Conservation (phyloP, 225 moss, liverwort and hornwort species). For the Physcomitrium patens region DNA sequence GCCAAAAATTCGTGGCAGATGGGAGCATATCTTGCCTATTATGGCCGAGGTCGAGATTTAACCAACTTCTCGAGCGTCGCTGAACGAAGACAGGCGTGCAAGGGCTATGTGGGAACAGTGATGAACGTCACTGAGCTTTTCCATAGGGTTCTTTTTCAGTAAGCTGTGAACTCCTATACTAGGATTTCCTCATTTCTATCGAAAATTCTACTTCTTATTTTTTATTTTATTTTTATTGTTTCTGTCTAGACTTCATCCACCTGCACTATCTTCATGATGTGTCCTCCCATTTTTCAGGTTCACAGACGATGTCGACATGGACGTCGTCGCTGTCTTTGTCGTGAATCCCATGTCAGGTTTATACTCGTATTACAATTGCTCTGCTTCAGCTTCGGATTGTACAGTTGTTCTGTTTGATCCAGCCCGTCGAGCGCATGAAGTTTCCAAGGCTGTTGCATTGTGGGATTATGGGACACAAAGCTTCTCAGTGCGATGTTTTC, state of each 20-base stretch:
- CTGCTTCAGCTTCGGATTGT: slow-evolving; percentile 21
- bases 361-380: slow-evolving; percentile 48
- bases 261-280: not conserved
- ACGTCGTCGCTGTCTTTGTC: slow-evolving; percentile 51
- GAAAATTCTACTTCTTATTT: too few species aligned
- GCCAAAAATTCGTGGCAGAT: slow-evolving; percentile 33
- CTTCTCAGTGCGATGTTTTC: slow-evolving; percentile 59
- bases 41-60: slow-evolving; percentile 35
- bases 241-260: too few species aligned
- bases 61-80: slow-evolving; percentile 35
- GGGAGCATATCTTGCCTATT: slow-evolving; percentile 64
- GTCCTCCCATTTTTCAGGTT: slow-evolving; percentile 31
- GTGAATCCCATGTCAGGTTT: slow-evolving; percentile 31
- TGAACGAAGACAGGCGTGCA: slow-evolving; percentile 37
- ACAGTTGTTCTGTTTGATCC: slow-evolving; percentile 47
- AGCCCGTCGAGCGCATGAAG: slow-evolving; percentile 21
- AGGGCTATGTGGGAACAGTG: slow-evolving; percentile 51
- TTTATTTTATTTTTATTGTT: too few species aligned
- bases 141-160: slow-evolving; percentile 37
- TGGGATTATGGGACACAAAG: slow-evolving; percentile 61
- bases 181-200: not conserved
- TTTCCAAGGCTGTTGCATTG: slow-evolving; percentile 24
- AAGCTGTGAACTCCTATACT: not conserved
- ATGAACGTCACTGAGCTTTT: slow-evolving; percentile 54
- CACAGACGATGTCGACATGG: slow-evolving; percentile 65